phyloP scores from a whole-genome alignment of 1,139 yeast genomes.

The Yamadazyma triangularis region DNA sequence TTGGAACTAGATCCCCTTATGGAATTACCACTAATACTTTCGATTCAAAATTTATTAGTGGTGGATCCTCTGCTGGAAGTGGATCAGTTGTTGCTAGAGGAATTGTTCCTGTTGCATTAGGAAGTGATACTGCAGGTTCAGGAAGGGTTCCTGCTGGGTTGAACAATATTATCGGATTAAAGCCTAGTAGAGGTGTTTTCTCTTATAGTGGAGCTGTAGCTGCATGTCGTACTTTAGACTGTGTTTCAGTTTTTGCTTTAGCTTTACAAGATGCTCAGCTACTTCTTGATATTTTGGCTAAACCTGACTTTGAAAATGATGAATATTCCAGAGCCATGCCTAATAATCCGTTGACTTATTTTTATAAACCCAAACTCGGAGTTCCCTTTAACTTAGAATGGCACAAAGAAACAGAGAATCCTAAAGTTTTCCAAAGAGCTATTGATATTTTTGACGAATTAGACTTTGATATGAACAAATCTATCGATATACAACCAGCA shows the following conservation, averaged over 20 bases:
- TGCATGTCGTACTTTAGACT: slow-evolving; percentile 93
- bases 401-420: slow-evolving; percentile 79
- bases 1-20: slow-evolving; percentile 91
- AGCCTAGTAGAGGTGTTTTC: slow-evolving; percentile 86
- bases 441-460: no score
- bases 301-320: slow-evolving; percentile 70
- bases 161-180: slow-evolving; percentile 85
- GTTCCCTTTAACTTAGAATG: slow-evolving; percentile 71
- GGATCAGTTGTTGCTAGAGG: slow-evolving; percentile 89
- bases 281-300: slow-evolving; percentile 64
- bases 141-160: slow-evolving; percentile 96
- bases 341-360: slow-evolving; percentile 54
- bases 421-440: slow-evolving; percentile 59
- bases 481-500: slow-evolving; percentile 70
- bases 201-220: slow-evolving; percentile 90
- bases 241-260: slow-evolving; percentile 80
- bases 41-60: slow-evolving; percentile 71
- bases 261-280: slow-evolving; percentile 80
- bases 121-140: slow-evolving; percentile 98
- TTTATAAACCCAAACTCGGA: slow-evolving; percentile 62
- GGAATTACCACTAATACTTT: slow-evolving; percentile 83
- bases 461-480: no score
- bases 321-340: slow-evolving; percentile 80
- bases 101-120: slow-evolving; percentile 79
- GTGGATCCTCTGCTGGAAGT: slow-evolving; percentile 95